Percentiles rank a stretch among this genome's conserved stretches.
Evolutionary conservation across 768 basidiomycete genomes (phyloP).

Genomic region (Pisolithus orientalis): DNA sequence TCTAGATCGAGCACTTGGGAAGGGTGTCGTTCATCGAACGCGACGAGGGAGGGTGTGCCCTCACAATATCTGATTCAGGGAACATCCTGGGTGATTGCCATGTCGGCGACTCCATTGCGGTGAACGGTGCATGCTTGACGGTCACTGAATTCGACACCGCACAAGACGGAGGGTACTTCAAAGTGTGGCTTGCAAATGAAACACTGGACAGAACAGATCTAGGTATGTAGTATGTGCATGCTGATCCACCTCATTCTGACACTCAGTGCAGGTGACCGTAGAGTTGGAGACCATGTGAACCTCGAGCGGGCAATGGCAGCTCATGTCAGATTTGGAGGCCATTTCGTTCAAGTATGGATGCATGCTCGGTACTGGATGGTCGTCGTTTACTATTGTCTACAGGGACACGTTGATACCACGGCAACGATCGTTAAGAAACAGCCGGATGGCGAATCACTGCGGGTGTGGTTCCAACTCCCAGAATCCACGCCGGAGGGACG

Average conservation of each 20-base stretch:
- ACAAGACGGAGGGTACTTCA: constrained; percentile 73
- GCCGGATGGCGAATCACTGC: constrained; percentile 83
- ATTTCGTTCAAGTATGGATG: constrained; percentile 83
- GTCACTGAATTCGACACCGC: constrained; percentile 75
- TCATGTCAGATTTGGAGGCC: constrained; percentile 90
- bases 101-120: constrained; percentile 90
- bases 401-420: constrained; percentile 94
- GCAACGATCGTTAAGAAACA: constrained; percentile 62
- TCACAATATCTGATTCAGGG: constrained; percentile 66
- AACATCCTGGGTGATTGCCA: constrained; percentile 83
- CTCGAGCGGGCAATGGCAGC: constrained; percentile 93
- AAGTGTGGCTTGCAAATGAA: constrained; percentile 94
- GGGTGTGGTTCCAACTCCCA: constrained; percentile 73
- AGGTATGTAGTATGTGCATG: constrained; percentile 38
- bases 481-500: constrained; percentile 51
- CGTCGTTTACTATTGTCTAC: background rate
- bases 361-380: background rate
- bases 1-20: constrained; percentile 86
- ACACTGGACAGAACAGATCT: constrained; percentile 87
- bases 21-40: constrained; percentile 57
- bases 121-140: constrained; percentile 85
- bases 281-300: constrained; percentile 77
- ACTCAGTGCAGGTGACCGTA: constrained; percentile 56
- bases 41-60: constrained; percentile 73
- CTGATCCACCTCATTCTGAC: background rate